Evolutionary conservation across 345 rosid genomes (phyloP), one percentile per base, ranked within the genome.

Genomic region (Linum trigynum): DNA sequence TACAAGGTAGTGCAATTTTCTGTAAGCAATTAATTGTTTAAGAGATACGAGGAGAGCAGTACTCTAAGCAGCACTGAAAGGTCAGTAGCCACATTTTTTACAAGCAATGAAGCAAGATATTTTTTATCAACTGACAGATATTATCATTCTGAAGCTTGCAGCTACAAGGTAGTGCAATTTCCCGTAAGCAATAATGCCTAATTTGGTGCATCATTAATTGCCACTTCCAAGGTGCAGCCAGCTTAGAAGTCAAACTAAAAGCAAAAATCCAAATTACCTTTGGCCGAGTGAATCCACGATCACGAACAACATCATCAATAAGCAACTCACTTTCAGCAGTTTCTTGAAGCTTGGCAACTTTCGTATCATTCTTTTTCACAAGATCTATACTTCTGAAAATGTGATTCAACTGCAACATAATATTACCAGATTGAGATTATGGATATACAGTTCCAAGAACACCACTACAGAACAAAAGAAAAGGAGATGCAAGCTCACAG

Each of bases 281-380:
- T 16, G 98, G 90, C 78, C 98, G 98, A 69, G 98, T 88, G 74
- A 89, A 92, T 64, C 98, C 98, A 62, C 77, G 97, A 76, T 92
- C 98, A 78, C 80, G 90, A 67, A 82, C 82, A 68, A 65, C 78
- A 80, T 82, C 86, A 57, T 70, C 80, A 80, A 72, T 62, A 66
- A 87, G 75, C 42, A 82, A 73, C 61, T 76, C 67, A 55, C 69
- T 89, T 64, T 72, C 67, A 39, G 80, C 65, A 48, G 67, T 65
- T 64, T 70, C 82, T 78, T 72, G 77, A 71, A 75, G 80, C 80
- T 86, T 90, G 65, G 77, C 79, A 73, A 83, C 67, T 84, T 85
- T 90, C 36, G 85, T 71, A 41, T 90, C 91, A 78, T 90, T 87
- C 82, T 79, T 86, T 74, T 68, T 85, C 70, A 92, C 89, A 69